A percentile compares a stretch with the other conserved stretches of the same genome.
phyloP scores from a whole-genome alignment of 129 eudicot genomes.

The Chrysanthemum makinoi region DNA sequence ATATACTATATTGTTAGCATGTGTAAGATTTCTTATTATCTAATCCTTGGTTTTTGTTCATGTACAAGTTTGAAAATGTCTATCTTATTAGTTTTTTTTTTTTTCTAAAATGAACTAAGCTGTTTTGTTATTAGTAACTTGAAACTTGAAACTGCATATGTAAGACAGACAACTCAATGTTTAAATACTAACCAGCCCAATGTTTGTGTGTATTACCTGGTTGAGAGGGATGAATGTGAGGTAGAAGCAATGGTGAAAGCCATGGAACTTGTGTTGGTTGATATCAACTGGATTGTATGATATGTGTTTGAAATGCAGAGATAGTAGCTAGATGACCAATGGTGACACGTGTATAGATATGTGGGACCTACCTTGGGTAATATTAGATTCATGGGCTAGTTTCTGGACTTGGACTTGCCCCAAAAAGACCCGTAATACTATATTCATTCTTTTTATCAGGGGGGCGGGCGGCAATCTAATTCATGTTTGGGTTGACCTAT shows the following conservation, averaged over 20 bases:
- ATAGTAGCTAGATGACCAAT: slow-evolving; percentile 16
- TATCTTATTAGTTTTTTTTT: too few species aligned
- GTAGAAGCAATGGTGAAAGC: slow-evolving; percentile 67
- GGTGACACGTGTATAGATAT: slow-evolving; percentile 38
- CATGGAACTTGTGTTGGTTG: slow-evolving; percentile 37
- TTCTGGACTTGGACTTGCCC: slow-evolving; percentile 14
- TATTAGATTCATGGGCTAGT: slow-evolving; percentile 6
- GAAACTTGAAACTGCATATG: too few species aligned
- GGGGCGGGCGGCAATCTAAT: too few species aligned
- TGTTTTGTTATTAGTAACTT: too few species aligned
- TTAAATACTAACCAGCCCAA: too few species aligned
- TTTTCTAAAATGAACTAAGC: too few species aligned
- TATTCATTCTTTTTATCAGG: neutral
- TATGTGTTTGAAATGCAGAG: slow-evolving; percentile 17
- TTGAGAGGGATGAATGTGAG: slow-evolving; percentile 46
- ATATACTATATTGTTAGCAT: slow-evolving; percentile 1
- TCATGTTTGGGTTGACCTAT: too few species aligned
- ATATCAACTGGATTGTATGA: slow-evolving; percentile 12
- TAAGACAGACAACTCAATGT: too few species aligned
- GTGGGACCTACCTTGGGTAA: slow-evolving; percentile 21
- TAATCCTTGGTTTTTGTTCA: too few species aligned
- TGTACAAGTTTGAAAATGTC: too few species aligned
- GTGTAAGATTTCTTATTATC: too few species aligned
- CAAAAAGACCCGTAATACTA: slow-evolving; percentile 1
- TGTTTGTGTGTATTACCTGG: neutral